Evolutionary conservation across 495 filamentous ascomycete species (phyloP), one percentile per base, ranked within the genome.

Genomic region (Aspergillus conjunctus): DNA sequence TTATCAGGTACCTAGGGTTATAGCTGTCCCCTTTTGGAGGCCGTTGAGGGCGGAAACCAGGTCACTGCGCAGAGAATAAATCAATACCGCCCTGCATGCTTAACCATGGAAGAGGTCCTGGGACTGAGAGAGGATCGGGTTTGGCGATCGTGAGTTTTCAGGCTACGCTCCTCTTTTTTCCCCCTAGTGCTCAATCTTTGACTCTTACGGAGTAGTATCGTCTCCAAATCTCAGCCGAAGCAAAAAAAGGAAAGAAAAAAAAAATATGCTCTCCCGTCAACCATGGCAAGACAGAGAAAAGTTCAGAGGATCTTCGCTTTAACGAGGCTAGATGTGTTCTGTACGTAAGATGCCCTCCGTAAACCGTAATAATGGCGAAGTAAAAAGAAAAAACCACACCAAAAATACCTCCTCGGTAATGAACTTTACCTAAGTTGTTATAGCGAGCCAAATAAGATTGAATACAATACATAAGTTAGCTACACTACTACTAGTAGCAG

Each of bases 101-200:
- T 11, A 51, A 51, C 49, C 49, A 43, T 55, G 52, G 39, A 22
- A 51, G 21, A 51, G n/a, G 61, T 61, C 34, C 37, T 33, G 30
- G 51, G 46, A 33, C 46, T 21, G 9, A 41, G 11, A 3, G 37
- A 5, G 11, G 51, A 64, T 59, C 61, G 46, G 56, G 51, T 59
- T 52, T 43, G 22, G 44, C 56, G 57, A 64, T 64, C 62, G 57
- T 48, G 37, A 51, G 21, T 51, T 50, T 20, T 26, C 34, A 45
- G 37, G 43, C 50, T 9, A 30, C 7, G n/a, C 43, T 3, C 45
- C 46, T 30, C 20, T 53, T 46, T 53, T 46, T 48, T 37, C 52
- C 6, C 17, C 45, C 45, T 46, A 37, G 14, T 17, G 21, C 22
- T 44, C 46, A 8, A 48, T 54, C 32, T 56, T 48, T 57, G 54